Base-by-base conservation (phyloP, 202 grass and related monocot genomes). In the Eragrostis tef region DNA sequence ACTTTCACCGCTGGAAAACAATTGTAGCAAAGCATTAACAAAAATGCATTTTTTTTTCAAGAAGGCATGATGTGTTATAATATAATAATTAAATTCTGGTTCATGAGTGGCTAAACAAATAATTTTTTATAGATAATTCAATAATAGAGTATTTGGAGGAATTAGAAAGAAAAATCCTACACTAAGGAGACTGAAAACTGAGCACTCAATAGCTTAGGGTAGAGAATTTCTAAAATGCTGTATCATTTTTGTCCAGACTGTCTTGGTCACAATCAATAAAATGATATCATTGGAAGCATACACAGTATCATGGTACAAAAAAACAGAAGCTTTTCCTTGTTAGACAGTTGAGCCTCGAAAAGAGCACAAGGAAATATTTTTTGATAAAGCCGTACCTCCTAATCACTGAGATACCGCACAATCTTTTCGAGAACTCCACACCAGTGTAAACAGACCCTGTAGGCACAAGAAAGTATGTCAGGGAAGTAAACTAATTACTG, bases 401-500 rank as follows among this genome's bases (percentile, higher is more conserved):
- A 69, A 95, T 93, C 79, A 95, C 91, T 86, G 93, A 95, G 79
- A 99, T 90, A 59, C 96, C 96, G 70, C 96, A 99, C 74, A 99
- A 88, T 77, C 96, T 95, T 93, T 91, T 99, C 45, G 93, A 99
- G 87, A 99, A 99, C 64, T 99, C 96, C 60, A 99, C 96, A 20
- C 96, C 96, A 34, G 90, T 93, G 73, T 97, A 97, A 68, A 97
- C 93, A 86, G 90, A 92, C 54, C 93, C 93, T 97, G 90, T 62
- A 87, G 13, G 75, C 70, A 70, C 75, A 53, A 69, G 1, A 36
- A 74, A 68, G 9, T 27, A 43, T 0, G 36, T 15, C 36, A 31
- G 27, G 21, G 66, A 17, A 60, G 20, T 31, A 69, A 68, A 43
- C 21, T 58, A 61, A 9, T 19, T 29, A 62, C 60, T 64, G 26